Base-by-base conservation (phyloP, 1,139 yeast species). In the Sugiyamaella novakii region DNA sequence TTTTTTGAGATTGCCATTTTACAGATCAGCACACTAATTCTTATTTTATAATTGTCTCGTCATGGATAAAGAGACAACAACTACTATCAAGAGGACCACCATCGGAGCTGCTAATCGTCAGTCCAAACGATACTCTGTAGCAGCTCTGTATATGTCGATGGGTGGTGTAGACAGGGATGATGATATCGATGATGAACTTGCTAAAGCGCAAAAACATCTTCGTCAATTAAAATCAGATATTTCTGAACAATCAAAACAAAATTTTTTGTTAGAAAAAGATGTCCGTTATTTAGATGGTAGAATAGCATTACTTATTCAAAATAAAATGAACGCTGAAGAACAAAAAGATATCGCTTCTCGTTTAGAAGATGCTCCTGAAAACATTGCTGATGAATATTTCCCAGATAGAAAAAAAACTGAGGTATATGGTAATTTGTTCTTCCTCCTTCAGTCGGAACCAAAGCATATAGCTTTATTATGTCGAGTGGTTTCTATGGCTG, bases 221-320 rank as follows among this genome's bases (percentile, higher is more conserved):
- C 59, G 70, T 18, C 63, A 59, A 30, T 63, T 71, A 28, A 71
- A 71, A 52, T 56, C 66, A 2, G 59, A 61, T 47, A 71, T 71
- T 35, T 65, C 72, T 7, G 69, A 67, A 43, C 72, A 67, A 55
- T 62, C 69, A 30, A 70, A 70, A 54, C 61, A 62, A 49, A 71
- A 71, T 55, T 71, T 70, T 49, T 57, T 69, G 42, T 59, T 70
- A 43, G 75, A 71, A 52, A 65, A 68, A 53, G 75, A 71, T 49
- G 73, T 71, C 35, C 61, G 73, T 35, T 70, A 68, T 50, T 60
- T 71, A 35, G 75, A 71, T 54, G 59, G 70, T 24, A 66, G 75
- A 22, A 71, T 71, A 30, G 74, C 74, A 11, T 60, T 70, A 43
- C 61, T 71, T 22, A 71, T 71, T 49, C 74, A 70, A 49, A 69